Conservation (phyloP, 441 rosid species). For the Pelargonium myrrhifolium region DNA sequence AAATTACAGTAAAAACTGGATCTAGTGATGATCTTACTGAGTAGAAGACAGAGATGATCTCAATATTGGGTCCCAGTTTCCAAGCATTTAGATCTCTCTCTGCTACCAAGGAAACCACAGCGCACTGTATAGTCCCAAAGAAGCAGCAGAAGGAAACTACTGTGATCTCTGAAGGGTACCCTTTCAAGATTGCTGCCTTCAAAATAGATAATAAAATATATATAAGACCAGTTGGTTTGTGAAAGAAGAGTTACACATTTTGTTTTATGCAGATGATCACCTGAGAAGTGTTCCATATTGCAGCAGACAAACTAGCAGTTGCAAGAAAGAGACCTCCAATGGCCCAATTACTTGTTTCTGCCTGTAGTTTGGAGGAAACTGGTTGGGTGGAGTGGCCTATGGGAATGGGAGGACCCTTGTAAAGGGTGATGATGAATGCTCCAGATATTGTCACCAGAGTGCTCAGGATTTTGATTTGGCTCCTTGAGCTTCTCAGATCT, state of each 20-base stretch:
- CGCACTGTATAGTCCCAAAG: neutral
- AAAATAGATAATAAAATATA: neutral
- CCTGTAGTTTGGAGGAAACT: conserved; percentile 6
- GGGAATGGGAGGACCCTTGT: conserved; percentile 23
- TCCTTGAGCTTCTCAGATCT: conserved; percentile 39
- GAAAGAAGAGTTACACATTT: neutral
- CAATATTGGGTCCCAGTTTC: neutral
- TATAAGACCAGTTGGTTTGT: neutral
- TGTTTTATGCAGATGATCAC: conserved; percentile 20
- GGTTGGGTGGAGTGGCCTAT: conserved; percentile 2
- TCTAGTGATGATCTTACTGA: conserved; percentile 31
- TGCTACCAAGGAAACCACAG: neutral
- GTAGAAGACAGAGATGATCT: neutral
- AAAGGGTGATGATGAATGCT: conserved; percentile 38
- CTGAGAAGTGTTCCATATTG: conserved; percentile 73
- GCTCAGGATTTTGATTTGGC: conserved; percentile 30
- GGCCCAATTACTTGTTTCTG: conserved; percentile 37
- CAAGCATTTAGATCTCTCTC: neutral
- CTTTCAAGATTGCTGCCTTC: conserved; percentile 59
- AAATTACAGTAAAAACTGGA: neutral
- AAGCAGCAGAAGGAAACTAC: conserved; percentile 2
- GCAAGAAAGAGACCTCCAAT: conserved; percentile 53
- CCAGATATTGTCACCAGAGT: conserved; percentile 26
- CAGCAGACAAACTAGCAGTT: conserved; percentile 45
- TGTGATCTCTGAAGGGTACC: conserved; percentile 31